Base-by-base conservation (phyloP, 2,329 filamentous ascomycete species). In the Aspergillus pseudoviridinutans region DNA sequence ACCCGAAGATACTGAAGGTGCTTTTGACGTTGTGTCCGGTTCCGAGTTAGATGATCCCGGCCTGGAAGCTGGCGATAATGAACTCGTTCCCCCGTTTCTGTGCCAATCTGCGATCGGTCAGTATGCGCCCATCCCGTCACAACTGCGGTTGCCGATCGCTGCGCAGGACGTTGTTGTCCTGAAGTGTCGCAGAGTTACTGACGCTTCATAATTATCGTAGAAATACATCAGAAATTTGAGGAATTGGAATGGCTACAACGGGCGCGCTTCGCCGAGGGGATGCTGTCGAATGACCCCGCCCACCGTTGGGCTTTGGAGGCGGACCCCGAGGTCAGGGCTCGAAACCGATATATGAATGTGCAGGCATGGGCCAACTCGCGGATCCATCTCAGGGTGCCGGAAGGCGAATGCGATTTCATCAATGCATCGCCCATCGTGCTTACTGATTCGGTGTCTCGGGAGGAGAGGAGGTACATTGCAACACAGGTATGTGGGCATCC, bases 321-420 rank as follows among this genome's bases (percentile, higher is more conserved):
- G 28, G 80, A 81, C 25, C 78, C 83, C 8, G 80, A 84, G 50
- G 78, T 85, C 61, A 80, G 79, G 58, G 72, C 76, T 38, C 83
- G 93, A 64, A 95, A 97, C 74, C 87, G 94, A 55, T 99, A 97
- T 76, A 74, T 81, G 54, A 96, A 97, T 70, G 91, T 99, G 61
- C 88, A 92, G 70, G 91, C 92, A 0, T 99, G 90, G 86, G 87
- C 89, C 60, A 87, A 90, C 70, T 96, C 95, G 69, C 87, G 94
- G 41, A 82, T 99, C 56, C 88, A 85, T 71, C 83, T 99, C 20
- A 82, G 84, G 42, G 93, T 97, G 1, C 87, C 90, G 1, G 82
- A 88, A 17, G 88, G 84, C 41, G 79, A 85, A 61, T 82, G 87
- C 59, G 87, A 92, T 74, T 94, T 92, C 71, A 89, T 93, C 75